Evolutionary conservation across 2,329 filamentous ascomycete genomes (phyloP).

Genomic region (Domatiomyces catenatus): DNA sequence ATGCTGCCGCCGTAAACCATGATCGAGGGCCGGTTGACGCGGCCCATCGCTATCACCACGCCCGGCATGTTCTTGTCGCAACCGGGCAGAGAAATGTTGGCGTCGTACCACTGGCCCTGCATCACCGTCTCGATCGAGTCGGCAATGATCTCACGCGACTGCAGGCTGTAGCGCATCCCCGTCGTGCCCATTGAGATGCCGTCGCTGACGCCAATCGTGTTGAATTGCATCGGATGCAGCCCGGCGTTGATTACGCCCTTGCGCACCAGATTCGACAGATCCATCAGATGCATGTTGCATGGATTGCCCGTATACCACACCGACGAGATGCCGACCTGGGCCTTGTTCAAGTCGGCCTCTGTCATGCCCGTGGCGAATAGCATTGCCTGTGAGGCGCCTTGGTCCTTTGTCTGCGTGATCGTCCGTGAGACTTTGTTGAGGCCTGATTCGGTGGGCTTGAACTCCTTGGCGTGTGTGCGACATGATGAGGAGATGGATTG

Average conservation of each 20-base stretch:
- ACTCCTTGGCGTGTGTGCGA: background rate
- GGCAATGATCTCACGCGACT: conserved; percentile 91
- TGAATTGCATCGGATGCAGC: conserved; percentile 90
- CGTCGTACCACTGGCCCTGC: conserved; percentile 97
- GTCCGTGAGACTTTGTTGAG: conserved; percentile 71
- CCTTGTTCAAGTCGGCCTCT: conserved; percentile 82
- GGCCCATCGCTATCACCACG: conserved; percentile 82
- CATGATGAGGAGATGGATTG: background rate
- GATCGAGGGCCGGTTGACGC: conserved; percentile 81
- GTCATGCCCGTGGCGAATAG: conserved; percentile 84
- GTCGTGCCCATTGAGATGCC: conserved; percentile 96
- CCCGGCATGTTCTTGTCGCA: conserved; percentile 99
- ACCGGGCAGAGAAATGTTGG: conserved; percentile 87
- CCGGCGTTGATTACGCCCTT: conserved; percentile 60
- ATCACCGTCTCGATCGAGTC: conserved; percentile 98
- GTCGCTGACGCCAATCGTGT: conserved; percentile 95
- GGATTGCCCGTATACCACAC: conserved; percentile 98
- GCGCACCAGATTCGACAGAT: conserved; percentile 65
- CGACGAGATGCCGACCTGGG: conserved; percentile 92
- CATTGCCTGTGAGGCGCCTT: conserved; percentile 98
- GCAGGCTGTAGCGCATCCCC: conserved; percentile 89
- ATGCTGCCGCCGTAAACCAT: conserved; percentile 98
- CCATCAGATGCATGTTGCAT: conserved; percentile 97
- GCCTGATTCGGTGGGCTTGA: conserved; percentile 5
- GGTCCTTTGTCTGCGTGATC: conserved; percentile 94